phyloP scores from a whole-genome alignment of 768 basidiomycete species.

The Chalciporus pseudorubinellus region DNA sequence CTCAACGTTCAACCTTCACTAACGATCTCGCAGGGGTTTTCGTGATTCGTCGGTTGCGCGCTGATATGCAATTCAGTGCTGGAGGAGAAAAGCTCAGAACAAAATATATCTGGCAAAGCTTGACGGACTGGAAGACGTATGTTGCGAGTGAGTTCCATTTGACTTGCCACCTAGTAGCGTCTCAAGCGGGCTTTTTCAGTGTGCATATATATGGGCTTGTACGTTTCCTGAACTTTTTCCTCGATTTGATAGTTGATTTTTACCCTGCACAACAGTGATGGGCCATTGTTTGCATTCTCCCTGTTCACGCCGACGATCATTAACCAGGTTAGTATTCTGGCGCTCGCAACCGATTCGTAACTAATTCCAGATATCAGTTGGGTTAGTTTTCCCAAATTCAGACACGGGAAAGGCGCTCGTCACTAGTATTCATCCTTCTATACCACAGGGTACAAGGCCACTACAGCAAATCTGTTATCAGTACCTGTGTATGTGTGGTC shows the following conservation, averaged over 20 bases:
- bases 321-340: slow-evolving; percentile 43
- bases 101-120: slow-evolving; percentile 56
- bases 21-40: slow-evolving; percentile 45
- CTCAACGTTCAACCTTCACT: not conserved
- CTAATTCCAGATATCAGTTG: slow-evolving; percentile 9
- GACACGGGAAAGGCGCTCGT: not conserved
- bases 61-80: slow-evolving; percentile 65
- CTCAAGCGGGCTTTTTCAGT: slow-evolving; percentile 35
- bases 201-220: slow-evolving; percentile 74
- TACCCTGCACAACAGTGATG: slow-evolving; percentile 34
- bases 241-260: slow-evolving; percentile 1
- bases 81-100: slow-evolving; percentile 54
- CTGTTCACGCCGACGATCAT: slow-evolving; percentile 47
- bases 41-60: slow-evolving; percentile 61
- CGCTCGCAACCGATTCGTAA: not conserved
- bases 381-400: slow-evolving; percentile 11
- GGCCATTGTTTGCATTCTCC: slow-evolving; percentile 55
- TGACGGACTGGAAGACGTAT: slow-evolving; percentile 75
- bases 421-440: not conserved
- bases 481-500: slow-evolving; percentile 78
- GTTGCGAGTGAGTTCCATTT: slow-evolving; percentile 49
- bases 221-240: slow-evolving; percentile 17
- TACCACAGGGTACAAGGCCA: slow-evolving; percentile 54
- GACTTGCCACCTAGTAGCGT: slow-evolving; percentile 2
- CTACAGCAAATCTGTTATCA: slow-evolving; percentile 67